These are phyloP conservation scores for Wakefieldia striispora DNA, from an alignment of 768 basidiomycete genomes.

Conservation along the genomic window DNA sequence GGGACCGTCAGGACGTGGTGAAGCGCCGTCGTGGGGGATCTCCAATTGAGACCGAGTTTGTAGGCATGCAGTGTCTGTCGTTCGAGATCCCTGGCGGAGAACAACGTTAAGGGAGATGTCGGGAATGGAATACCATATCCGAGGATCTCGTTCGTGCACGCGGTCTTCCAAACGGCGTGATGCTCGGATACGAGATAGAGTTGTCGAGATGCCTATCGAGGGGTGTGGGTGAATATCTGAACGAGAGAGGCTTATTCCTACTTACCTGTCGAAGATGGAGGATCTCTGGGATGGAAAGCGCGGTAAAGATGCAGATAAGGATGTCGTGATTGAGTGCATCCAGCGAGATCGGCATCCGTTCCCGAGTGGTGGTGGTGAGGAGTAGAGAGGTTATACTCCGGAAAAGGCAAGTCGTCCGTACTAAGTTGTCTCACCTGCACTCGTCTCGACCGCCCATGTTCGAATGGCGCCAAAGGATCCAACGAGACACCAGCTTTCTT, in stretches of 20 bases:
- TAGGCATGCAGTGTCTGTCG: slow-evolving; percentile 42
- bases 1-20: slow-evolving; percentile 15
- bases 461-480: slow-evolving; percentile 55
- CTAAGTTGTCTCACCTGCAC: too few relatives aligned
- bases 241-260: not conserved
- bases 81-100: slow-evolving; percentile 46
- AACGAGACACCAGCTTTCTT: slow-evolving; percentile 68
- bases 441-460: not conserved
- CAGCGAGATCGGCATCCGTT: slow-evolving; percentile 19
- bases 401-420: slow-evolving; percentile 23
- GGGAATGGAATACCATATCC: slow-evolving; percentile 52
- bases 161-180: slow-evolving; percentile 57
- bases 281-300: slow-evolving; percentile 41
- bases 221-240: not conserved
- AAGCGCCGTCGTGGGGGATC: slow-evolving; percentile 19
- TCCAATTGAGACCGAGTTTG: slow-evolving; percentile 51
- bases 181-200: slow-evolving; percentile 43
- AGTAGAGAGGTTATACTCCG: not conserved
- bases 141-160: slow-evolving; percentile 44
- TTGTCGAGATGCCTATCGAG: slow-evolving; percentile 48
- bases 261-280: slow-evolving; percentile 43
- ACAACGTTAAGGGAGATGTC: slow-evolving; percentile 29
- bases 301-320: slow-evolving; percentile 35
- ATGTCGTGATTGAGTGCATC: slow-evolving; percentile 37
- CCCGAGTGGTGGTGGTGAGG: not conserved